These are phyloP conservation scores for Teunomyces stri DNA, from an alignment of 805 yeast species.

Conservation along the genomic window DNA sequence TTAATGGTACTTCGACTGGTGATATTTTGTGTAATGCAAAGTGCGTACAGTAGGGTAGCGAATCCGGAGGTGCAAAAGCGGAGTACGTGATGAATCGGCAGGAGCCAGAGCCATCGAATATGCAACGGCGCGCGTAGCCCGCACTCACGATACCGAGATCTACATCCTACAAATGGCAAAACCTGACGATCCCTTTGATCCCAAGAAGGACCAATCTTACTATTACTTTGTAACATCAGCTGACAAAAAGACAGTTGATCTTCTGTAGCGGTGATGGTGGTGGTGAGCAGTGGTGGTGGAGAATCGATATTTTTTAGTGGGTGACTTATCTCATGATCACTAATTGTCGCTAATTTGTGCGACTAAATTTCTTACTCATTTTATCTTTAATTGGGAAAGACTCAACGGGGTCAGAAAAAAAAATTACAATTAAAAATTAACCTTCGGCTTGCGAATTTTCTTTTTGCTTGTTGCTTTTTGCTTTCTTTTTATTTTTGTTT, in stretches of 20 bases:
- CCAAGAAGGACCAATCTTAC: too few species aligned
- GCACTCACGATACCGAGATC: not conserved
- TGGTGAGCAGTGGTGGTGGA: too few species aligned
- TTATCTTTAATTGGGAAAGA: not conserved
- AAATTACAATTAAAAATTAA: not conserved
- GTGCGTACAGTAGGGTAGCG: slow-evolving; percentile 2
- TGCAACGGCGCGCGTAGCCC: not conserved
- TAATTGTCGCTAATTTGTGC: not conserved
- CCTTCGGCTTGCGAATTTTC: not conserved
- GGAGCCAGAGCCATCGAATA: not conserved
- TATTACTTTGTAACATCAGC: too few species aligned
- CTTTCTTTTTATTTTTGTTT: too few species aligned
- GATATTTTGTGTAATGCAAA: slow-evolving; percentile 7
- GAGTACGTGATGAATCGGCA: not conserved
- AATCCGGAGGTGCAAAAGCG: slow-evolving; percentile 1
- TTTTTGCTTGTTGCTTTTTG: too few species aligned
- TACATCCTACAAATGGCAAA: too few species aligned
- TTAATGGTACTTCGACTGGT: slow-evolving; percentile 10
- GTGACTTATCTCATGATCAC: not conserved
- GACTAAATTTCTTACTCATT: not conserved
- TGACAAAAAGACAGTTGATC: too few species aligned
- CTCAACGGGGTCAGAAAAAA: not conserved
- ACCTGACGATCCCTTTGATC: too few species aligned
- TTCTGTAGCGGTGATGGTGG: too few species aligned
- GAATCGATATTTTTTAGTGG: not conserved